phyloP scores from a whole-genome alignment of 257 asterid genomes.

The Oldenlandia corymbosa region DNA sequence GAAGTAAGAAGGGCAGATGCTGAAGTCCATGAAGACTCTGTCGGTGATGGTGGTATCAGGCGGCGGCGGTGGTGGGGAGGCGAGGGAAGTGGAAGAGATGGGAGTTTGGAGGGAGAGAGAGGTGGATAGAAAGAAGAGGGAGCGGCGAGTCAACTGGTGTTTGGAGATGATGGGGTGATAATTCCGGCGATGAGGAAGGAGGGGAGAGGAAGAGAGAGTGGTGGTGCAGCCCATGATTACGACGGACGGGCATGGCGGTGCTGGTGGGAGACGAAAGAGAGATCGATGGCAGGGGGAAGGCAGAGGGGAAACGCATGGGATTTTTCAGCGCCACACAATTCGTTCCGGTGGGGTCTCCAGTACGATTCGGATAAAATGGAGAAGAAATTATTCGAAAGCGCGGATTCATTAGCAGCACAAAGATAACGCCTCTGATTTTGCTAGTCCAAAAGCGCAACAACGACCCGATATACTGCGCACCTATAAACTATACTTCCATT shows the following conservation, averaged over 20 bases:
- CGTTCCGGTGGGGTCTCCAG: background rate
- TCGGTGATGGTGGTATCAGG: slow-evolving; percentile 78
- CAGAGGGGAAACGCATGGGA: background rate
- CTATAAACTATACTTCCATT: too few species aligned
- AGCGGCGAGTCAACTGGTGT: slow-evolving; percentile 42
- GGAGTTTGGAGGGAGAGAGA: slow-evolving; percentile 36
- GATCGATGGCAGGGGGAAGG: slow-evolving; percentile 7
- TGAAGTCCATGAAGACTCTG: slow-evolving; percentile 73
- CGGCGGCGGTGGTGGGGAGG: slow-evolving; percentile 29
- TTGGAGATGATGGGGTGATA: slow-evolving; percentile 18
- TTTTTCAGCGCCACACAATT: background rate
- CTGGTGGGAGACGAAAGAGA: background rate
- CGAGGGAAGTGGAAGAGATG: slow-evolving; percentile 28
- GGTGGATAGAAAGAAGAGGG: slow-evolving; percentile 59
- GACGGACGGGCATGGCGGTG: slow-evolving; percentile 45
- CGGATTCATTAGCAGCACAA: too few species aligned
- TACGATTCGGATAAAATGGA: background rate
- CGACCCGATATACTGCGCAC: too few species aligned
- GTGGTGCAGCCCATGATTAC: slow-evolving; percentile 52
- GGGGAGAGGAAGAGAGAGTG: slow-evolving; percentile 28
- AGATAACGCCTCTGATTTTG: too few species aligned
- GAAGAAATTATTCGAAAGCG: background rate
- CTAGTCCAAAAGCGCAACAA: background rate
- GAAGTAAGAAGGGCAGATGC: slow-evolving; percentile 79
- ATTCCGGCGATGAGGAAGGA: slow-evolving; percentile 18